phyloP scores from a whole-genome alignment of 2,329 filamentous ascomycete genomes.

The Verticillium dahliae region DNA sequence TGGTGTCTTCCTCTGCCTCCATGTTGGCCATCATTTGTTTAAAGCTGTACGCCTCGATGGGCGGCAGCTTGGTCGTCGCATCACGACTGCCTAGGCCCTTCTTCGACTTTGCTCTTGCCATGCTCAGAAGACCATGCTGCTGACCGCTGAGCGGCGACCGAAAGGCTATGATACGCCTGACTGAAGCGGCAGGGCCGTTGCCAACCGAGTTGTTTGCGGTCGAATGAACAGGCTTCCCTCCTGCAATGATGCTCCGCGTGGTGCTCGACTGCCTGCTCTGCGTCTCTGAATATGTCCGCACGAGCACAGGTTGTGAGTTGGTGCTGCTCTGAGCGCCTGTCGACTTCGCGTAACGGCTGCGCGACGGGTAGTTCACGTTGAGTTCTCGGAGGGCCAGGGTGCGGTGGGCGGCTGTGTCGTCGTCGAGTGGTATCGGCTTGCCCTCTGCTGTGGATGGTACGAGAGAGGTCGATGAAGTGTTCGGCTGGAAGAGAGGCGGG shows the following conservation, averaged over 20 bases:
- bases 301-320: constrained; percentile 60
- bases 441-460: constrained; percentile 50
- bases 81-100: not conserved
- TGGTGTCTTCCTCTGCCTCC: constrained; percentile 34
- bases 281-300: constrained; percentile 54
- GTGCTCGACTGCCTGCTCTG: constrained; percentile 23
- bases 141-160: not conserved
- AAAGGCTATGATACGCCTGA: constrained; percentile 12
- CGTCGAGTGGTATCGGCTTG: constrained; percentile 48
- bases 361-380: constrained; percentile 50
- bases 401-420: constrained; percentile 47
- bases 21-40: constrained; percentile 57
- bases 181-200: constrained; percentile 10
- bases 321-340: constrained; percentile 50
- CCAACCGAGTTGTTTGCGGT: not conserved
- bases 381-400: constrained; percentile 56
- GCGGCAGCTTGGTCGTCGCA: constrained; percentile 43
- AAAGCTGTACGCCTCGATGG: constrained; percentile 58
- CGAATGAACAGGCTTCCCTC: not conserved
- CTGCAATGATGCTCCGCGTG: constrained; percentile 12
- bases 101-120: constrained; percentile 5
- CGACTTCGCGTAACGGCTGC: constrained; percentile 50
- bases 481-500: constrained; percentile 39
- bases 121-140: constrained; percentile 11
- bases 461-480: constrained; percentile 45